Evolutionary conservation across 2,329 filamentous ascomycete species (phyloP).

Genomic region (Exophiala sp.): DNA sequence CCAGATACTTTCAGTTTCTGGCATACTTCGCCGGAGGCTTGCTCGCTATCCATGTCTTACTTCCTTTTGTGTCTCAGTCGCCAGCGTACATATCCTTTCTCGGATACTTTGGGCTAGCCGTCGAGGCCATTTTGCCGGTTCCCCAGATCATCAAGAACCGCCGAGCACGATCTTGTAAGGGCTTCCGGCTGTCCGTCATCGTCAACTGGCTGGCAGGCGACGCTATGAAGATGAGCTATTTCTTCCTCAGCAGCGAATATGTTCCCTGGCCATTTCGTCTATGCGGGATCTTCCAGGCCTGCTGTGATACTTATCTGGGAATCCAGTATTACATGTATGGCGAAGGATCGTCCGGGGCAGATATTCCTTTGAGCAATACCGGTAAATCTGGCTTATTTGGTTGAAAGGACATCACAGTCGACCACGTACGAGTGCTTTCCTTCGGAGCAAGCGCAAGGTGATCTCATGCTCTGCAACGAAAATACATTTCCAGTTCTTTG

Average conservation of each 20-base stretch:
- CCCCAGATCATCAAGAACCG: constrained; percentile 47
- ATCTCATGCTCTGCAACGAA: too few species aligned
- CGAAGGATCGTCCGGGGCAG: constrained; percentile 25
- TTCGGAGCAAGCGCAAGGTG: too few species aligned
- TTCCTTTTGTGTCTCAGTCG: constrained; percentile 44
- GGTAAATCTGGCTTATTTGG: constrained; percentile 17
- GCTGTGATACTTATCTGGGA: constrained; percentile 44
- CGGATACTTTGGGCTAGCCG: constrained; percentile 42
- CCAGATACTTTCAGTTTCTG: constrained; percentile 20
- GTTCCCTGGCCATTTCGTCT: constrained; percentile 46
- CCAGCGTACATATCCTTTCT: constrained; percentile 41
- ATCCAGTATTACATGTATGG: constrained; percentile 45
- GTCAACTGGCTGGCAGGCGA: constrained; percentile 46
- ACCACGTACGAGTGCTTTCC: too few species aligned
- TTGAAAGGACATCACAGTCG: constrained; percentile 6
- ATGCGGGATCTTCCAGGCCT: constrained; percentile 46
- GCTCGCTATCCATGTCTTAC: constrained; percentile 48
- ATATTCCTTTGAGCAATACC: constrained; percentile 16
- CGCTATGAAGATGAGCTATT: constrained; percentile 47
- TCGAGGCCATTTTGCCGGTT: constrained; percentile 45
- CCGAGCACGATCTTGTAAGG: constrained; percentile 43
- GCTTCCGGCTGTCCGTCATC: constrained; percentile 45
- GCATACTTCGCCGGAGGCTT: constrained; percentile 34
- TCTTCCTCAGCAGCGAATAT: constrained; percentile 40
- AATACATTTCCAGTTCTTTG: too few species aligned